Evolutionary conservation across 345 rosid species (phyloP).

Genomic region (Melastoma malabathricum): DNA sequence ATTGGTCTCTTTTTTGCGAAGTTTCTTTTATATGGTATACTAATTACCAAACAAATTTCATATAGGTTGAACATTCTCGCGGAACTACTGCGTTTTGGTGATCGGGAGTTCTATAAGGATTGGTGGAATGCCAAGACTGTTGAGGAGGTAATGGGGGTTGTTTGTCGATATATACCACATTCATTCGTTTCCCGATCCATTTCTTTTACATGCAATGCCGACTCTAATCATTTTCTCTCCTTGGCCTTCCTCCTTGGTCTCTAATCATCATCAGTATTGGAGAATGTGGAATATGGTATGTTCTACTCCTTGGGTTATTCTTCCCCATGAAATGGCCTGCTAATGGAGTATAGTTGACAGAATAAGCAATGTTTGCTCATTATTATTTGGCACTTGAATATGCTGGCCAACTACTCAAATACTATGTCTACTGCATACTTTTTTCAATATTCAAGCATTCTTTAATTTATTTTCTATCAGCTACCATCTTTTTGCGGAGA

Average conservation of each 20-base stretch:
- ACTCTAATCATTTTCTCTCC: constrained; percentile 3
- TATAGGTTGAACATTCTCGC: constrained; percentile 91
- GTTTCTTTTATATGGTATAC: neutral
- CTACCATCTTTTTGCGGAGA: too few species aligned
- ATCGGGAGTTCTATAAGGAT: constrained; percentile 93
- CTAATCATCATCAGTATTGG: constrained; percentile 61
- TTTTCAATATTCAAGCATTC: too few species aligned
- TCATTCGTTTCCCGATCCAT: neutral
- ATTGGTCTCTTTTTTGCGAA: neutral
- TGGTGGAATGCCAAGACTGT: constrained; percentile 99
- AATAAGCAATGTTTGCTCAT: too few species aligned
- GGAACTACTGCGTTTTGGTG: constrained; percentile 92
- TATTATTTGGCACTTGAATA: too few species aligned
- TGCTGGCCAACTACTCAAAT: too few species aligned
- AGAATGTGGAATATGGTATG: constrained; percentile 99
- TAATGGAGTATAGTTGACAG: too few species aligned
- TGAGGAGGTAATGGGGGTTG: constrained; percentile 55
- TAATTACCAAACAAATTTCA: neutral
- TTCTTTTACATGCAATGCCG: constrained; percentile 8
- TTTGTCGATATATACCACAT: neutral
- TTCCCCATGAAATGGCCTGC: neutral
- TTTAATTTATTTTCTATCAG: too few species aligned
- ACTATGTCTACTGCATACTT: too few species aligned
- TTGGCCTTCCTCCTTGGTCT: neutral
- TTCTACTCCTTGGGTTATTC: constrained; percentile 13